Percentiles rank a stretch among this genome's conserved stretches.
Conservation (phyloP, 768 basidiomycete species). For the Ephemerocybe angulata region DNA sequence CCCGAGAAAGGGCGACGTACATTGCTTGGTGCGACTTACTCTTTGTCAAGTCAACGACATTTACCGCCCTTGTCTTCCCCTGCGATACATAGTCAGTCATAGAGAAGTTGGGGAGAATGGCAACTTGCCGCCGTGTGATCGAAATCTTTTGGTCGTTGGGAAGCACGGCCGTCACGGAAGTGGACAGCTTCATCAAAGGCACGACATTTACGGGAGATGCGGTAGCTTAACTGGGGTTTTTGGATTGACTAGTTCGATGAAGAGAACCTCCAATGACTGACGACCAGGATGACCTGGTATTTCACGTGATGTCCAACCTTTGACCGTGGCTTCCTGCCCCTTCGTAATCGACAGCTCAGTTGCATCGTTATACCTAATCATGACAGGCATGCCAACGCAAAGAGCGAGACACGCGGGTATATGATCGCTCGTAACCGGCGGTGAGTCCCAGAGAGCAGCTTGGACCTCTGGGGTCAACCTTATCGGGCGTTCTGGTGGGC, state of each 20-base stretch:
- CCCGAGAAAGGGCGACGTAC: neutral
- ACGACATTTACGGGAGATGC: neutral
- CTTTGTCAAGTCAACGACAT: neutral
- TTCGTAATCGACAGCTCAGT: conserved; percentile 32
- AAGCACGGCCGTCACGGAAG: neutral
- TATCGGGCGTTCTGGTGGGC: too few species aligned
- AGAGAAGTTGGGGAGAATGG: conserved; percentile 25
- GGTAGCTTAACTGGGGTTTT: neutral
- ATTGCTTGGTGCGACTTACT: neutral
- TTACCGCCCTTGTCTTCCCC: conserved; percentile 19
- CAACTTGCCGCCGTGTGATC: neutral
- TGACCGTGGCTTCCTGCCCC: too few species aligned
- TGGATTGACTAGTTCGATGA: neutral
- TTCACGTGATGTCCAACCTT: neutral
- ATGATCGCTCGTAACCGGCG: conserved; percentile 10
- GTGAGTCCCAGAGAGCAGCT: conserved; percentile 3
- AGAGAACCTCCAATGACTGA: neutral
- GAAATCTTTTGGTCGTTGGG: neutral
- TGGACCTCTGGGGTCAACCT: conserved; percentile 18
- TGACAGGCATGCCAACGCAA: conserved; percentile 31
- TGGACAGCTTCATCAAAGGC: neutral
- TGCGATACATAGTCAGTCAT: conserved; percentile 33
- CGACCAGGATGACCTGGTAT: neutral
- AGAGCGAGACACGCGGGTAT: conserved; percentile 26
- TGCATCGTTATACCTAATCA: conserved; percentile 28